A percentile compares a stretch with the other conserved stretches of the same genome.
Evolutionary conservation across 106 monocot genomes (phyloP).

Genomic region (Acanthochlamys bracteata): DNA sequence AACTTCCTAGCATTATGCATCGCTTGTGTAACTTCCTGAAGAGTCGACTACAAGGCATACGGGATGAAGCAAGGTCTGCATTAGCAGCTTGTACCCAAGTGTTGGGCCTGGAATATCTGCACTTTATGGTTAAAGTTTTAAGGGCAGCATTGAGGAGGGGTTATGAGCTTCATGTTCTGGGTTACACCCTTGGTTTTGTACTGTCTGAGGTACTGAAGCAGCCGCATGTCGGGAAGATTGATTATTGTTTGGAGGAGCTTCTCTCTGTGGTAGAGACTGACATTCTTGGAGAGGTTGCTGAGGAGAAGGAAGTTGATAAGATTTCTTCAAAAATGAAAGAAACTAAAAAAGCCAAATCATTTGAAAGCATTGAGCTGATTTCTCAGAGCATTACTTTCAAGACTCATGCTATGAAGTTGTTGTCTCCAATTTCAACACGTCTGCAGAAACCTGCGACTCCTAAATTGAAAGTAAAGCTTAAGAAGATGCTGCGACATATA

Average conservation of each 20-base stretch:
- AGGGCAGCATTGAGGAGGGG: slow-evolving; percentile 74
- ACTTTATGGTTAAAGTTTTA: slow-evolving; percentile 59
- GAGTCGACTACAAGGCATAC: slow-evolving; percentile 59
- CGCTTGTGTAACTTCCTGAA: slow-evolving; percentile 75
- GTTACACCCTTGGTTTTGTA: slow-evolving; percentile 76
- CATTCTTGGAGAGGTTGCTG: slow-evolving; percentile 82
- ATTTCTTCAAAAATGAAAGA: slow-evolving; percentile 99
- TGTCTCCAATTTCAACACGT: slow-evolving; percentile 42
- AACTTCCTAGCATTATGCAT: slow-evolving; percentile 67
- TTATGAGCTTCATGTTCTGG: slow-evolving; percentile 86
- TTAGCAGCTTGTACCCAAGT: slow-evolving; percentile 71
- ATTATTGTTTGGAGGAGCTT: slow-evolving; percentile 91
- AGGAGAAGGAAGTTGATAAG: slow-evolving; percentile 89
- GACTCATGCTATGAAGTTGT: slow-evolving; percentile 59
- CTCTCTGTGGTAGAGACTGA: slow-evolving; percentile 61
- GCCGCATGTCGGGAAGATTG: slow-evolving; percentile 39
- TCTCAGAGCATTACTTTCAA: slow-evolving; percentile 72
- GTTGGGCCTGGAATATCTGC: slow-evolving; percentile 57
- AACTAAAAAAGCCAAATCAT: slow-evolving; percentile 71
- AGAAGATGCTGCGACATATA: slow-evolving; percentile 62
- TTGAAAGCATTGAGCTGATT: slow-evolving; percentile 71
- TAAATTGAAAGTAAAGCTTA: slow-evolving; percentile 54
- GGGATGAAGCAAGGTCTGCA: slow-evolving; percentile 85
- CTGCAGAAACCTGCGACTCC: slow-evolving; percentile 49
- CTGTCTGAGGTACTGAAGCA: slow-evolving; percentile 35